phyloP scores from a whole-genome alignment of 176 grass and related monocot genomes.

The Raddia guianensis region DNA sequence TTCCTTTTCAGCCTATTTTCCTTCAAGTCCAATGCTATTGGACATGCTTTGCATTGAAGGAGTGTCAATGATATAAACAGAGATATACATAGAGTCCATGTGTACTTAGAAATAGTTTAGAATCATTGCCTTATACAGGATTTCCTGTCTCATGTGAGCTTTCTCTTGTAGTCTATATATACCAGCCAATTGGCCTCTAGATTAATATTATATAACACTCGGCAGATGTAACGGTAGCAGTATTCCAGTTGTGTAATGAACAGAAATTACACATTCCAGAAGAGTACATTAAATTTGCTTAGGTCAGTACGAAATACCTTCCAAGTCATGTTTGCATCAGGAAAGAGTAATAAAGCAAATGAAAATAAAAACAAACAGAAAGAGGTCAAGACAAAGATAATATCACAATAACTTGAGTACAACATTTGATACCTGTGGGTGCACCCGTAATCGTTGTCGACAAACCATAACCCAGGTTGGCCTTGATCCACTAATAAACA shows the following conservation, averaged over 20 bases:
- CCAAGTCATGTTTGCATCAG: background rate
- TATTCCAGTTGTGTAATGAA: background rate
- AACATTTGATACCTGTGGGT: constrained; percentile 70
- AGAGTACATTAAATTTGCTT: constrained; percentile 28
- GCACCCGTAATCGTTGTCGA: constrained; percentile 77
- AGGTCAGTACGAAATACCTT: background rate
- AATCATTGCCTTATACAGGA: too few species aligned
- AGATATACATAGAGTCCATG: too few species aligned
- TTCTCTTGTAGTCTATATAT: too few species aligned
- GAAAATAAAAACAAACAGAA: constrained; percentile 7
- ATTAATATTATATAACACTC: background rate
- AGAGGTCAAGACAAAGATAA: background rate
- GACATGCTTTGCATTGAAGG: too few species aligned
- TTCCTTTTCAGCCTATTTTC: too few species aligned
- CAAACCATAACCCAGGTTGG: constrained; percentile 95
- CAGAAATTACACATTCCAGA: background rate
- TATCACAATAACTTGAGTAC: background rate
- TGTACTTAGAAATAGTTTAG: too few species aligned
- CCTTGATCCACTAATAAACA: constrained; percentile 83
- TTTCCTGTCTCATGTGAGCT: too few species aligned
- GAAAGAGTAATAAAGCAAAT: background rate
- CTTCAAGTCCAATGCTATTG: too few species aligned
- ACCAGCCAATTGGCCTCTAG: too few species aligned
- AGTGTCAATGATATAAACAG: too few species aligned
- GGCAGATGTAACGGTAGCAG: background rate